Evolutionary conservation across 768 basidiomycete genomes (phyloP).

Genomic region (Hypholoma fasciculare): DNA sequence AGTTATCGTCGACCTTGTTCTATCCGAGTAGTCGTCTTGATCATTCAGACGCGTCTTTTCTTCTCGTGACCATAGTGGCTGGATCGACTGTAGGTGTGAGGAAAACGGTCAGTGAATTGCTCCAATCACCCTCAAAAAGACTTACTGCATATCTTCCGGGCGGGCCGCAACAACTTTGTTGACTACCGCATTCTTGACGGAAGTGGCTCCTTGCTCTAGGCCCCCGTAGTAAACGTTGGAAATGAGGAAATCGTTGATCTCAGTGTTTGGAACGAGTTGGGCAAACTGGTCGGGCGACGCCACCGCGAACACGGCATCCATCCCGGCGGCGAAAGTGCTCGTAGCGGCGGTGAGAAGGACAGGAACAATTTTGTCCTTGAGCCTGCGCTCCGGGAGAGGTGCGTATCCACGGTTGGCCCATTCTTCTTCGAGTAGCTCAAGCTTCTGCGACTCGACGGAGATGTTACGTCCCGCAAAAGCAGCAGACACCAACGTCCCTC

Average conservation of each 20-base stretch:
- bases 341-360: conserved; percentile 2
- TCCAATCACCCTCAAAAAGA: neutral
- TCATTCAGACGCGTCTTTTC: too few relatives aligned
- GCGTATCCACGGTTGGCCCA: conserved; percentile 1
- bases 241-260: neutral
- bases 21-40: too few relatives aligned
- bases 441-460: conserved; percentile 5
- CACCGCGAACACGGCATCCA: neutral
- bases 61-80: too few relatives aligned
- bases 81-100: too few relatives aligned
- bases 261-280: neutral
- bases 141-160: neutral
- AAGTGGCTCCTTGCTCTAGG: neutral
- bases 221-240: neutral
- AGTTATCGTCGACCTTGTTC: too few relatives aligned
- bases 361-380: conserved; percentile 7
- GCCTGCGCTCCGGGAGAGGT: neutral
- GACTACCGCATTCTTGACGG: neutral
- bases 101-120: neutral
- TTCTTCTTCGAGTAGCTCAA: conserved; percentile 4
- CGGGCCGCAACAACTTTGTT: neutral
- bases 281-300: conserved; percentile 4
- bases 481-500: neutral
- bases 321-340: conserved; percentile 1
- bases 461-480: neutral